Conservation (phyloP, 2,329 filamentous ascomycete species). For the Beauveria sp. region DNA sequence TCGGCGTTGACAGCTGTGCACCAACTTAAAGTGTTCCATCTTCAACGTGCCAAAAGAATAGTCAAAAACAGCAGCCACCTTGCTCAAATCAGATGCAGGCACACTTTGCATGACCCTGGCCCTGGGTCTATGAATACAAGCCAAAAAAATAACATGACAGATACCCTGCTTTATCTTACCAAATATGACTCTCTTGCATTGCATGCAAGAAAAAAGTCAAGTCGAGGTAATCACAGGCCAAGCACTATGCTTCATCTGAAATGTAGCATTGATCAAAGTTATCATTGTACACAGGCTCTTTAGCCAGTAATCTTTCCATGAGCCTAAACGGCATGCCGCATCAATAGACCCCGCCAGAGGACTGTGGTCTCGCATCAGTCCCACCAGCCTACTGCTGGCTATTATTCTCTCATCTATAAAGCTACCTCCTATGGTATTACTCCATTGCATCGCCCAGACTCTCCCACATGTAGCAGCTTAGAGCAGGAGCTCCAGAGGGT, state of each 20-base stretch:
- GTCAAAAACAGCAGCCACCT: no score
- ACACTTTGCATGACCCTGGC: no score
- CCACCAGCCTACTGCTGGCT: constrained; percentile 10
- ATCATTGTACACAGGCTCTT: constrained; percentile 35
- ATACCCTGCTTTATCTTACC: no score
- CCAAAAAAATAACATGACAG: background rate
- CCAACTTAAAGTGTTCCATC: no score
- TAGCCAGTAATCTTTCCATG: constrained; percentile 19
- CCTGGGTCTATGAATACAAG: background rate
- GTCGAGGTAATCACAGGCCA: constrained; percentile 22
- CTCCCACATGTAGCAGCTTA: constrained; percentile 37
- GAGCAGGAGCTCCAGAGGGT: constrained; percentile 88
- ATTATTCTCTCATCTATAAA: constrained; percentile 10
- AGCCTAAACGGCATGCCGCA: background rate
- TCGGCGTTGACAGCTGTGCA: no score
- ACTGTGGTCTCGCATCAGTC: background rate
- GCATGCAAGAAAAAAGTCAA: background rate
- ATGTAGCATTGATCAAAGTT: constrained; percentile 31
- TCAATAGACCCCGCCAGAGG: background rate
- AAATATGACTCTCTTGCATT: no score
- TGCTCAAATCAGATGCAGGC: no score
- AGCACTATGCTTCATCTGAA: constrained; percentile 21
- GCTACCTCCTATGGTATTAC: constrained; percentile 12
- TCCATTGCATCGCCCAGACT: background rate
- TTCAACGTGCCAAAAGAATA: no score